Conservation (phyloP, 169 alveolate genomes). For the Babesia bigemina region DNA sequence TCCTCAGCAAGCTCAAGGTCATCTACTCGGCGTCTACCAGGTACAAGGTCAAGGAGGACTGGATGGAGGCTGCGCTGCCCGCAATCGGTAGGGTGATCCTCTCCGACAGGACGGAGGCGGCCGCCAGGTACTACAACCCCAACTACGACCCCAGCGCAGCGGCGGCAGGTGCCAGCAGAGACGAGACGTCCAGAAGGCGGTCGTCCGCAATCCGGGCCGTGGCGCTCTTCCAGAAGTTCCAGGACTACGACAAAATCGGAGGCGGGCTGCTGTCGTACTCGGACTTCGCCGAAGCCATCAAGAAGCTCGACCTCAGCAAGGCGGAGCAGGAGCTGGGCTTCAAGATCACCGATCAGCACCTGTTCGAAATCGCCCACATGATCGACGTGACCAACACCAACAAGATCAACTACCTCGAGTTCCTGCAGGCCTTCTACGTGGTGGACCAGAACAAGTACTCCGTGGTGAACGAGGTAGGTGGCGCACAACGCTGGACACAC, state of each 20-base stretch:
- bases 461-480: constrained; percentile 82
- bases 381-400: constrained; percentile 80
- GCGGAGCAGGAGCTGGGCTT: constrained; percentile 81
- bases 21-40: constrained; percentile 76
- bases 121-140: constrained; percentile 81
- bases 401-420: constrained; percentile 83
- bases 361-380: constrained; percentile 80
- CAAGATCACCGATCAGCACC: constrained; percentile 75
- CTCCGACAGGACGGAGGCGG: constrained; percentile 84
- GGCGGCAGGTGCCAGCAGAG: constrained; percentile 12
- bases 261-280: constrained; percentile 80
- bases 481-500: not conserved
- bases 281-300: constrained; percentile 82
- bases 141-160: constrained; percentile 54
- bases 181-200: constrained; percentile 69
- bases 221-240: constrained; percentile 85
- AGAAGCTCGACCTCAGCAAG: constrained; percentile 77
- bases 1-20: constrained; percentile 82
- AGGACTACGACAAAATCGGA: constrained; percentile 77
- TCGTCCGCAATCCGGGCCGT: constrained; percentile 85
- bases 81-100: constrained; percentile 81
- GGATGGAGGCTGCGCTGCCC: constrained; percentile 81
- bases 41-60: constrained; percentile 72
- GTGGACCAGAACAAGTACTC: constrained; percentile 83
- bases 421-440: constrained; percentile 85